Percentiles rank a stretch among this genome's conserved stretches.
phyloP scores from a whole-genome alignment of 106 monocot species.

The Chionographis japonica region DNA sequence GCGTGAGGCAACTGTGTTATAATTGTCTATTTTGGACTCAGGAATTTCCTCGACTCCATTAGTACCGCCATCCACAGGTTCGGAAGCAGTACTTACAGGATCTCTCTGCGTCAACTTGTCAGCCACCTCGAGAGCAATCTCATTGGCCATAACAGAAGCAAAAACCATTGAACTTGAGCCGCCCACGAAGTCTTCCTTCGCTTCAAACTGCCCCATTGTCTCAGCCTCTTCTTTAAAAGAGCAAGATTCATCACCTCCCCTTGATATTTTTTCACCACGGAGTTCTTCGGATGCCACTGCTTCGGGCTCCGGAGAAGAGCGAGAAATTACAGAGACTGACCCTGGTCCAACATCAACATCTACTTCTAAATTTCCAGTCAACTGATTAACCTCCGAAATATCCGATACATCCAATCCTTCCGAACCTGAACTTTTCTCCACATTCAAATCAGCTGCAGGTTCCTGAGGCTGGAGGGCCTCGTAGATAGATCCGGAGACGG shows the following conservation, averaged over 20 bases:
- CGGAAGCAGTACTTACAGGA: neutral
- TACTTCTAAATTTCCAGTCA: conserved; percentile 1
- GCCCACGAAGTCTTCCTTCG: neutral
- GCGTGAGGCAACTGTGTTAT: conserved; percentile 1
- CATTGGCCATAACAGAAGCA: conserved; percentile 3
- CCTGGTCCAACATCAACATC: neutral
- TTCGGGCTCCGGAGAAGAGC: conserved; percentile 10
- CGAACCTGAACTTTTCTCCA: conserved; percentile 1
- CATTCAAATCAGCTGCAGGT: neutral
- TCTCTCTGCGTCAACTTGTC: conserved; percentile 6
- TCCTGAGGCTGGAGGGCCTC: conserved; percentile 13
- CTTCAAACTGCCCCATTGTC: conserved; percentile 7
- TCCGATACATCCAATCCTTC: conserved; percentile 8
- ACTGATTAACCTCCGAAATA: conserved; percentile 2
- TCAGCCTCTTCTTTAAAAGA: conserved; percentile 1
- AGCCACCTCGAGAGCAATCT: conserved; percentile 10
- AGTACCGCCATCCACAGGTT: neutral
- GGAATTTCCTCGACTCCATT: neutral
- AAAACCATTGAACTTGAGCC: neutral
- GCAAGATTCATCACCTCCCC: neutral
- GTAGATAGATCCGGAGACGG: conserved; percentile 12
- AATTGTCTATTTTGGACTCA: conserved; percentile 6
- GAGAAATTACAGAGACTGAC: neutral
- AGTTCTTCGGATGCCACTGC: conserved; percentile 7
- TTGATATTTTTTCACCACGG: too few species aligned